These are phyloP conservation scores for Rhynchosporium secalis DNA, from an alignment of 2,329 filamentous ascomycete species.

Conservation along the genomic window DNA sequence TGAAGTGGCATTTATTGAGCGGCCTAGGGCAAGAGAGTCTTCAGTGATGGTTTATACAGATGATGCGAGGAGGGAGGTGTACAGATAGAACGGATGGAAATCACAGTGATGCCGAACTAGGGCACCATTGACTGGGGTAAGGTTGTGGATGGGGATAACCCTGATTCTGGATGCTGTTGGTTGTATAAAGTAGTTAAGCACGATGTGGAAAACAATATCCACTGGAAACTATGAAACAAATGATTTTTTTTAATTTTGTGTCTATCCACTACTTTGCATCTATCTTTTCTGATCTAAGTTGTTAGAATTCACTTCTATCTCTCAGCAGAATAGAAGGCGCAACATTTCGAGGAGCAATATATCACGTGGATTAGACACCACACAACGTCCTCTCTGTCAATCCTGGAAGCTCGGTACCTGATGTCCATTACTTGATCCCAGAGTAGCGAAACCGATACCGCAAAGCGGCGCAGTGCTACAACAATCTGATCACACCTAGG, in stretches of 20 bases:
- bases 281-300: no score
- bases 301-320: no score
- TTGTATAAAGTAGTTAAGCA: background rate
- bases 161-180: background rate
- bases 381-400: no score
- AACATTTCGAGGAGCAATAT: no score
- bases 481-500: no score
- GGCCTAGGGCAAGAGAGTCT: constrained; percentile 34
- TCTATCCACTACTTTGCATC: no score
- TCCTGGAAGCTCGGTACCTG: no score
- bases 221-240: background rate
- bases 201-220: background rate
- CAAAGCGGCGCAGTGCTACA: no score
- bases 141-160: background rate
- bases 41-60: constrained; percentile 39
- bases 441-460: no score
- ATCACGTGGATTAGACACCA: no score
- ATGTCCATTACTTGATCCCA: no score
- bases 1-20: constrained; percentile 36
- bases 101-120: background rate
- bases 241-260: background rate
- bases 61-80: constrained; percentile 37
- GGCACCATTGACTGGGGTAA: background rate
- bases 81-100: constrained; percentile 29
- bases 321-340: no score